These are phyloP conservation scores for Mucor sp. DNA, from an alignment of 371 early-diverging fungal genomes.

Conservation along the genomic window DNA sequence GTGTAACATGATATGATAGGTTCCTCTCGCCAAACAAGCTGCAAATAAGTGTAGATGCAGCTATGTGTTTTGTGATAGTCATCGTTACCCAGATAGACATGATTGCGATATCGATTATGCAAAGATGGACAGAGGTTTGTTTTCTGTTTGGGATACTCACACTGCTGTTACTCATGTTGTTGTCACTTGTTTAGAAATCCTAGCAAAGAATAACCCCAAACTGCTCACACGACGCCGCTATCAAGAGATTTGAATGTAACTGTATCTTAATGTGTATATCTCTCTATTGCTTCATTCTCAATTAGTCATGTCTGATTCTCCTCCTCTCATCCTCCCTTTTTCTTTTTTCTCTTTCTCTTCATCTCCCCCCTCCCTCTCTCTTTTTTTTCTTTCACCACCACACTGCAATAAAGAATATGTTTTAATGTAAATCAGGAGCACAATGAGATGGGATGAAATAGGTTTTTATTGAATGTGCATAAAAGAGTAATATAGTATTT, in stretches of 20 bases:
- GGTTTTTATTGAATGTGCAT: not conserved
- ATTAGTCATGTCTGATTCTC: not conserved
- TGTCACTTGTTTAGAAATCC: slow-evolving; percentile 53
- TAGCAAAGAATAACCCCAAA: slow-evolving; percentile 81
- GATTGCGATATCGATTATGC: slow-evolving; percentile 80
- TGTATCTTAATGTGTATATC: too few relatives aligned
- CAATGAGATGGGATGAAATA: not conserved
- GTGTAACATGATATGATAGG: slow-evolving; percentile 29
- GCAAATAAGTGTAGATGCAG: slow-evolving; percentile 82
- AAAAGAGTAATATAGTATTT: not conserved
- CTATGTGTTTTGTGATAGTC: slow-evolving; percentile 80
- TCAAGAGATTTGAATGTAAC: not conserved
- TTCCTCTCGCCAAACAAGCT: slow-evolving; percentile 81
- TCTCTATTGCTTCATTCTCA: not conserved
- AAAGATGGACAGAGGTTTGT: slow-evolving; percentile 57
- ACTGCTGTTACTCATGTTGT: not conserved
- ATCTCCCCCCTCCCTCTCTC: not conserved
- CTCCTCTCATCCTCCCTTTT: too few relatives aligned
- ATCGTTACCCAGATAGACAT: slow-evolving; percentile 77
- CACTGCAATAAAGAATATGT: too few relatives aligned
- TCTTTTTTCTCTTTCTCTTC: not conserved
- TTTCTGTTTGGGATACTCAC: not conserved
- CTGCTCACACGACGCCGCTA: slow-evolving; percentile 61
- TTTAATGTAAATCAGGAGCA: not conserved
- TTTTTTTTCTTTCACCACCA: not conserved